phyloP scores from a whole-genome alignment of 2,329 filamentous ascomycete species.

The Aspergillus caelatus region DNA sequence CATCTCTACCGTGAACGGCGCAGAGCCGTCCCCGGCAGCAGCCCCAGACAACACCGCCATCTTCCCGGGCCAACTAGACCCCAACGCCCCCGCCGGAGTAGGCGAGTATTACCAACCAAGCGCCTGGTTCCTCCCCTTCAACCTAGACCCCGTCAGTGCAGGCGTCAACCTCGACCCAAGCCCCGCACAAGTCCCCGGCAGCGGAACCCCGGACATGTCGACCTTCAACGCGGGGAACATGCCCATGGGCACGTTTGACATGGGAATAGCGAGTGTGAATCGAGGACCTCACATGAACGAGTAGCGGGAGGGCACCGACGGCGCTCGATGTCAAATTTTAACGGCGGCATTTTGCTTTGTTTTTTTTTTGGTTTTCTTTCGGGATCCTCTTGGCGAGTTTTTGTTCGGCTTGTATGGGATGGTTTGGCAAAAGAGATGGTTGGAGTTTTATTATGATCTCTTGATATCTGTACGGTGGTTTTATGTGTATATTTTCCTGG shows the following conservation, averaged over 20 bases:
- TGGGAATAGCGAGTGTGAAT: conserved; percentile 28
- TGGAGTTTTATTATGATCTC: conserved; percentile 6
- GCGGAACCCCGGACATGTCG: conserved; percentile 22
- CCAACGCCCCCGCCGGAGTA: conserved; percentile 36
- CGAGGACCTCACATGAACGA: conserved; percentile 17
- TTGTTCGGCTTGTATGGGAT: conserved; percentile 1
- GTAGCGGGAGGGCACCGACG: background rate
- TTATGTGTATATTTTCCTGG: conserved; percentile 1
- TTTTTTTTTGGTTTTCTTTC: background rate
- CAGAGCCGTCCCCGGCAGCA: conserved; percentile 18
- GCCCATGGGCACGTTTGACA: conserved; percentile 30
- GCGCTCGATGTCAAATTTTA: conserved; percentile 5
- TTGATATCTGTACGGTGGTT: conserved; percentile 4
- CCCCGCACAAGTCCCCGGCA: conserved; percentile 11
- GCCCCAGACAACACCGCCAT: conserved; percentile 28
- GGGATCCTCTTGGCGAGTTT: background rate
- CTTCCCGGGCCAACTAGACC: conserved; percentile 41
- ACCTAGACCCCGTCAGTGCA: conserved; percentile 67
- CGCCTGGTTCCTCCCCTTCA: conserved; percentile 93
- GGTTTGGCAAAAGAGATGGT: conserved; percentile 9
- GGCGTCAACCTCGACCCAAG: conserved; percentile 20
- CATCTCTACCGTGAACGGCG: conserved; percentile 30
- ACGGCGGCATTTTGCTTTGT: background rate
- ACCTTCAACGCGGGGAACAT: conserved; percentile 26
- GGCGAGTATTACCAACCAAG: conserved; percentile 52